Evolutionary conservation across 2,329 filamentous ascomycete species (phyloP), one percentile per base, ranked within the genome.

Genomic region (Fusarium protoensiforme): DNA sequence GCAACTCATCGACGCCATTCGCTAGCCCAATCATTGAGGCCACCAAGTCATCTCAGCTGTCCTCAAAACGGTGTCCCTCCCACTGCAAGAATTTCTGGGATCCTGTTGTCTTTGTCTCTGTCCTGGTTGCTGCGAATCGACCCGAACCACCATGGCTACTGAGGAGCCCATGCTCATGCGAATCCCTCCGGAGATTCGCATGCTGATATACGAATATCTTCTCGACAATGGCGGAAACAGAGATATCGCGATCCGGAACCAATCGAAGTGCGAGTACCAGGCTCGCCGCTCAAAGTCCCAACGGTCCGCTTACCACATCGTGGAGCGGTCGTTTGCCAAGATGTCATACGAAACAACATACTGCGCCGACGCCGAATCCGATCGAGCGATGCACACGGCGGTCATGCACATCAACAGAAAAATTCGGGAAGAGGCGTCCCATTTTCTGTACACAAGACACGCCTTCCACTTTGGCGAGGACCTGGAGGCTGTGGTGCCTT

Each of bases 401-500:
- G 82, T 88, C 74, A 81, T 90, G 84, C 75, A 80, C 58, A 83
- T 82, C 22, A 87, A 83, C 75, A 82, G 83, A 43, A 83, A 83
- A 62, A 82, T 91, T 59, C 84, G 91, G 78, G 81, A 84, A 67
- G 90, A 92, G 78, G 86, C 87, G n/a, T 81, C 86, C 5, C 84
- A 87, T 65, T 78, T 89, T 18, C 81, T 92, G 5, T 92, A 92
- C 79, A 83, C 82, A 9, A 82, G 79, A 64, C 88, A 91, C 77
- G 82, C 83, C 1, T 92, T 92, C 78, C 86, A 88, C 75, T 92
- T 92, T 78, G 87, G 87, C 69, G 84, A 85, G 56, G 85, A 89
- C 79, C 83, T 92, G 71, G 90, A 92, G 79, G 88, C 90, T 18
- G 84, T 90, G 7, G 84, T 87, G 1, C 89, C 90, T 0, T 92